Conservation (phyloP, 192 early-diverging fungal genomes). For the Podila epigama region DNA sequence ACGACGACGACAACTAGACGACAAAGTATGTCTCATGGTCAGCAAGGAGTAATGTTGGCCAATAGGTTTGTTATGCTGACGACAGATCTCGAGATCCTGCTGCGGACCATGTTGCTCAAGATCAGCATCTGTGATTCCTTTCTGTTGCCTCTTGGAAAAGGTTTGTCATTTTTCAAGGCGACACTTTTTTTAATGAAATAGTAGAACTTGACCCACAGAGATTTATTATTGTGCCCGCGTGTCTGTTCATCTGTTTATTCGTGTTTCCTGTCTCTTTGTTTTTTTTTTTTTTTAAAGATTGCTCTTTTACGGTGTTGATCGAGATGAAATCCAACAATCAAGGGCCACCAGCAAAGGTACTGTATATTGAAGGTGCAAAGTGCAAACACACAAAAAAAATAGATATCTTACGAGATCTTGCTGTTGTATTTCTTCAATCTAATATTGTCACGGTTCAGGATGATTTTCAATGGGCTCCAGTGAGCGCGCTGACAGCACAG, state of each 20-base stretch:
- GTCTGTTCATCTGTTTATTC: too few relatives aligned
- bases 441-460: background rate
- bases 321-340: slow-evolving; percentile 15
- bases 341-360: slow-evolving; percentile 31
- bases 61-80: slow-evolving; percentile 3
- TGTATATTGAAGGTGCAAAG: background rate
- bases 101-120: slow-evolving; percentile 28
- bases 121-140: slow-evolving; percentile 16
- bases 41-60: background rate
- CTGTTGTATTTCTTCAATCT: background rate
- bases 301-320: slow-evolving; percentile 28
- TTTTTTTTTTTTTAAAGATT: slow-evolving; percentile 1
- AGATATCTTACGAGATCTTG: background rate
- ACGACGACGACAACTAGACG: too few relatives aligned
- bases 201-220: too few relatives aligned
- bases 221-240: too few relatives aligned
- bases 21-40: too few relatives aligned
- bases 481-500: background rate
- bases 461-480: slow-evolving; percentile 38
- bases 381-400: background rate
- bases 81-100: slow-evolving; percentile 21
- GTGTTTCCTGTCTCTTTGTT: background rate
- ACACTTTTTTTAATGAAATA: too few relatives aligned
- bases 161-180: slow-evolving; percentile 1
- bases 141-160: slow-evolving; percentile 7